Evolutionary conservation across 345 rosid species (phyloP), one percentile per base, ranked within the genome.

Genomic region (Gossypium rotundifolium): DNA sequence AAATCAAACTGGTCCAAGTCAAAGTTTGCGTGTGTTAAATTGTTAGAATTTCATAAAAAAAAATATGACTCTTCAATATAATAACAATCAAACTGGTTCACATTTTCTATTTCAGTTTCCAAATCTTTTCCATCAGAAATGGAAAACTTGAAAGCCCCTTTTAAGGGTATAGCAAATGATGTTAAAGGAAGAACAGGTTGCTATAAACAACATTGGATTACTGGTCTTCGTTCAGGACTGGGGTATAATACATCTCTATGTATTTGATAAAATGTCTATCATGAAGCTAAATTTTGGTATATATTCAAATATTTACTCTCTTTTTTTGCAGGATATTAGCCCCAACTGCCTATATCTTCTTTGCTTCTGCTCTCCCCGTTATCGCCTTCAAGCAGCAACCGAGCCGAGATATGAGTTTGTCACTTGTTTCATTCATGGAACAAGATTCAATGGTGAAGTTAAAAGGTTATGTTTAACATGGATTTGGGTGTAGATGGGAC

Each of bases 311-410:
- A 33, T 4, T 33, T 33, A 33, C 38, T 33, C 38, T 33, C 38
- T 33, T 4, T 33, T 27, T 33, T 33, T 33, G 38, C 38, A 33
- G 38, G 38, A 33, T 33, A 33, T 33, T 33, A 0, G 38, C 38
- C 38, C 38, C 38, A 33, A 33, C 38, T 33, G 4, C 38, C 38
- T 33, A 33, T 33, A 88, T 89, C 74, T 65, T 83, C 18, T 67
- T 91, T 46, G 96, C 98, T 11, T 93, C 96, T 67, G 91, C 94
- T 3, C 86, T 93, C 75, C 98, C 94, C 8, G 98, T 93, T 45
- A 84, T 93, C 5, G 94, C 96, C 16, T 93, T 93, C 17, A 96
- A 96, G 2, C 94, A 93, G 79, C 98, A 91, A 72, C 84, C 91
- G 5, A 87, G 88, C 71, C 82, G 93, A 68, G 88, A 88, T 13